A percentile compares a stretch with the other conserved stretches of the same genome.
Evolutionary conservation across 164 flowering plant genomes (phyloP).

Genomic region (Aristolochia fimbriata): DNA sequence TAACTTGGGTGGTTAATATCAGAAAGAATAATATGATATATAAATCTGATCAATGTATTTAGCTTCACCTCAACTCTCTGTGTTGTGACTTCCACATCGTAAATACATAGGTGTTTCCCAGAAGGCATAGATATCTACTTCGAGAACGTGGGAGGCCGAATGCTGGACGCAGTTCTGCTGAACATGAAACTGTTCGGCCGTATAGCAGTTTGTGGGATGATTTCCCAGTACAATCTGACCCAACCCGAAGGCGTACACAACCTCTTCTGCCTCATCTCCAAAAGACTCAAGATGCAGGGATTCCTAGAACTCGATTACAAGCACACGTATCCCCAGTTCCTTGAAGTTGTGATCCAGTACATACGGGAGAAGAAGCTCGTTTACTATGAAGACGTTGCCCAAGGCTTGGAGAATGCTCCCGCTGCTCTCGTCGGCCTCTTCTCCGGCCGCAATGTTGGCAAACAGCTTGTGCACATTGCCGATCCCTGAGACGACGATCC

Average conservation of each 20-base stretch:
- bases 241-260: no score
- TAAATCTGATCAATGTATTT: no score
- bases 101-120: conserved; percentile 38
- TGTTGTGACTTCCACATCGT: no score
- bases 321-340: conserved; percentile 26
- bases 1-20: no score
- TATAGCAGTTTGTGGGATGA: no score
- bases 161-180: conserved; percentile 38
- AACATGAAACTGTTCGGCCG: conserved; percentile 44
- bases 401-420: conserved; percentile 25
- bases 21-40: no score
- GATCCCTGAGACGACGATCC: no score
- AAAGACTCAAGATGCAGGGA: no score
- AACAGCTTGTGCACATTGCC: conserved; percentile 17
- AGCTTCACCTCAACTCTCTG: no score
- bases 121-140: conserved; percentile 35
- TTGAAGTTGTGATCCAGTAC: not conserved
- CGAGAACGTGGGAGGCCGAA: no score
- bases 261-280: no score
- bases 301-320: conserved; percentile 7
- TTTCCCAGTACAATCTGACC: no score
- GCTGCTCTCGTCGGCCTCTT: conserved; percentile 23
- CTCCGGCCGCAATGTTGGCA: conserved; percentile 28
- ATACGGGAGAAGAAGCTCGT: conserved; percentile 11
- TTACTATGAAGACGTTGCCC: conserved; percentile 17